Base-by-base conservation (phyloP, 2,329 filamentous ascomycete species). In the Colletotrichum sidae region DNA sequence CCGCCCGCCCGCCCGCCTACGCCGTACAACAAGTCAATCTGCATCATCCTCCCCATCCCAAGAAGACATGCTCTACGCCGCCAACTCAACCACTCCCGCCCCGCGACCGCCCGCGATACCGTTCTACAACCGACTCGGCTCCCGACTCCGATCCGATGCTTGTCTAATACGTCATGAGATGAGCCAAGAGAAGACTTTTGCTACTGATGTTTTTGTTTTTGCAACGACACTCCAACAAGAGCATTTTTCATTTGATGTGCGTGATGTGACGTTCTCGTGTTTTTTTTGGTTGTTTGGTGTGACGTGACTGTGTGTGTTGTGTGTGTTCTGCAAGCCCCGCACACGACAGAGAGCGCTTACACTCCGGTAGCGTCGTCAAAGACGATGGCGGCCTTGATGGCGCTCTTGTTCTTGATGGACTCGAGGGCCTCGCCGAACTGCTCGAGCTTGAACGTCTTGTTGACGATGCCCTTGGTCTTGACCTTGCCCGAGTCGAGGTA, bases 361-460 rank as follows among this genome's bases (percentile, higher is more conserved):
- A 69, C 67, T 67, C 67, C 67, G 37, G 67, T 69, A 17, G 67
- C 61, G 70, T 84, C 87, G 67, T 92, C 89, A 71, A 91, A 92
- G 51, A 88, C 85, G 75, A 93, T 92, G 13, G 88, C 89, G 56
- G 90, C 90, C 82, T 93, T 93, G 74, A 93, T 91, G 65, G 89
- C 90, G 57, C 80, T 86, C 83, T 92, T 92, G 79, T 91, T 89
- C 72, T 84, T 87, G 82, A 93, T 92, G 62, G 86, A 84, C 75
- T 92, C 87, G 69, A 93, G 79, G 67, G 89, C 90, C 74, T 91
- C 87, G 50, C 81, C 87, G 84, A 89, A 92, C 74, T 92, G 84
- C 73, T 93, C 90, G n/a, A 92, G 81, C 78, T 84, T 89, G 80
- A 89, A 93, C 6, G 83, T 86, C 81, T 91, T 92, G 79, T 92